These are phyloP conservation scores for Diophrys sp. DNA, from an alignment of 73 alveolate species.

Conservation along the genomic window DNA sequence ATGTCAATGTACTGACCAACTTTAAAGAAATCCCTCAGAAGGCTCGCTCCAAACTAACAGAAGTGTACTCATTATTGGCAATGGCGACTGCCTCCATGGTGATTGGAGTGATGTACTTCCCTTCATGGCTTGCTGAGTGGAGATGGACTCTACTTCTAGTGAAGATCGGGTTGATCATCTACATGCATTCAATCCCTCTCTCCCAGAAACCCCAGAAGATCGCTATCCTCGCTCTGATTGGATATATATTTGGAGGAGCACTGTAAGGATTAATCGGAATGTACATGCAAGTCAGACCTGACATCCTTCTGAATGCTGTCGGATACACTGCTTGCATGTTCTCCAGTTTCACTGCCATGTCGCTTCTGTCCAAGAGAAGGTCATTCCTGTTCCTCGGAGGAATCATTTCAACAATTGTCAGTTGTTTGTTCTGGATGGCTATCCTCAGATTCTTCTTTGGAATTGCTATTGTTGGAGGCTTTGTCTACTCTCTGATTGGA, in stretches of 20 bases:
- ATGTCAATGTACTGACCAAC: not conserved
- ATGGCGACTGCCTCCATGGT: not conserved
- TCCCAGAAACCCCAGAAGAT: not conserved
- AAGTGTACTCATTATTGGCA: not conserved
- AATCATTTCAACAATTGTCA: constrained; percentile 18
- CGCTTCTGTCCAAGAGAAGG: constrained; percentile 57
- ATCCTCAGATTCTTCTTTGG: not conserved
- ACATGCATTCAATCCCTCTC: constrained; percentile 10
- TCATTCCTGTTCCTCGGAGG: constrained; percentile 51
- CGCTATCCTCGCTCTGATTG: constrained; percentile 26
- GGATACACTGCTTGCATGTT: constrained; percentile 52
- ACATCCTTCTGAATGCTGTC: constrained; percentile 47
- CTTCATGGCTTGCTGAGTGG: constrained; percentile 3
- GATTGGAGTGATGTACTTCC: not conserved
- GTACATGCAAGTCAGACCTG: constrained; percentile 31
- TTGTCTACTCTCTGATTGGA: constrained; percentile 29
- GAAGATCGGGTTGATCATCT: constrained; percentile 1
- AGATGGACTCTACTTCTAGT: constrained; percentile 6
- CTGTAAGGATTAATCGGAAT: constrained; percentile 7
- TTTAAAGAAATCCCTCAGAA: not conserved
- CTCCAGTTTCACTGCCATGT: constrained; percentile 50
- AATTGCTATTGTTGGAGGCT: not conserved
- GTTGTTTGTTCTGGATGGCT: not conserved
- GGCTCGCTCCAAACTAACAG: not conserved
- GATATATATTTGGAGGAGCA: constrained; percentile 29